These are phyloP conservation scores for Elsinoe fawcettii DNA, from an alignment of 2,329 filamentous ascomycete genomes.

Conservation along the genomic window DNA sequence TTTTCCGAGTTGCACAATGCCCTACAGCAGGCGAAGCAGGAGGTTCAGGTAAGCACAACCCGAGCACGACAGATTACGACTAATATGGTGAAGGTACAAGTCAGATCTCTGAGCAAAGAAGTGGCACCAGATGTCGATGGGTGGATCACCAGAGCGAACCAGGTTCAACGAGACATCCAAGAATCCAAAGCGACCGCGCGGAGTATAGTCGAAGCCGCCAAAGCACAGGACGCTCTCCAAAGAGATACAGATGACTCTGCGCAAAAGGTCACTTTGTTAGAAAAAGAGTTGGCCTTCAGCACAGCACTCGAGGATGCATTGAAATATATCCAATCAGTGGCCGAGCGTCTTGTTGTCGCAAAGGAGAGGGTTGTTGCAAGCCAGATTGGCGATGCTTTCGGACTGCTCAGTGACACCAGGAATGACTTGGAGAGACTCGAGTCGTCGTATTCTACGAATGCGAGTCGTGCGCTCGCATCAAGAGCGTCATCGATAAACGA, in stretches of 20 bases:
- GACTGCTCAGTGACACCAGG: slow-evolving; percentile 43
- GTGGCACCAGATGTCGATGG: slow-evolving; percentile 71
- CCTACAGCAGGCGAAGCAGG: slow-evolving; percentile 45
- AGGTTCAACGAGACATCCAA: slow-evolving; percentile 77
- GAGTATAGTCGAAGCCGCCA: slow-evolving; percentile 71
- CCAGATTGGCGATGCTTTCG: slow-evolving; percentile 41
- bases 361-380: slow-evolving; percentile 36
- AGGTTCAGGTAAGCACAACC: slow-evolving; percentile 42
- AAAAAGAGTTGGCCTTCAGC: slow-evolving; percentile 54
- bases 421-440: slow-evolving; percentile 25
- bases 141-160: slow-evolving; percentile 79
- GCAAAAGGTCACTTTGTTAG: slow-evolving; percentile 48
- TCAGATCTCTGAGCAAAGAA: slow-evolving; percentile 55
- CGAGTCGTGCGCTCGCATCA: slow-evolving; percentile 3
- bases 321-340: slow-evolving; percentile 45
- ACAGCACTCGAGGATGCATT: slow-evolving; percentile 44
- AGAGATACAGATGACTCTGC: slow-evolving; percentile 55
- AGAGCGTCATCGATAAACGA: slow-evolving; percentile 1
- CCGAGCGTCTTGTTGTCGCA: slow-evolving; percentile 38
- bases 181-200: slow-evolving; percentile 70
- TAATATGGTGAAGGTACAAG: not conserved
- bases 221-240: slow-evolving; percentile 57
- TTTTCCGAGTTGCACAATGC: slow-evolving; percentile 44
- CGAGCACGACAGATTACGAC: not conserved
- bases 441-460: slow-evolving; percentile 7